These are phyloP conservation scores for Thraustotheca clavata DNA, from an alignment of 352 stramenopile species.

Conservation along the genomic window DNA sequence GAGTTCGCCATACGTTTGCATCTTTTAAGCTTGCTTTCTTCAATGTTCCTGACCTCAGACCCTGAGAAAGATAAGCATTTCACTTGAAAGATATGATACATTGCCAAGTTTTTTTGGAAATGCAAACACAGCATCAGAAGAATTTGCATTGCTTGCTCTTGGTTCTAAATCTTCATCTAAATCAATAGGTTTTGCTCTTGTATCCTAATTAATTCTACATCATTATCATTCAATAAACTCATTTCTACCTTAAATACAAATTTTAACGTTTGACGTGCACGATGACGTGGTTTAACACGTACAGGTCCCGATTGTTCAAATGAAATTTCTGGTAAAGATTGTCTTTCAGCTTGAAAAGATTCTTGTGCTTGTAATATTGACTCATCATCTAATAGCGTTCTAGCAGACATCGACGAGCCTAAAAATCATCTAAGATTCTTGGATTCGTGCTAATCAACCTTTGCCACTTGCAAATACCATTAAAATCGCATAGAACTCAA, in stretches of 20 bases:
- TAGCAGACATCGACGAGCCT: slow-evolving; percentile 46
- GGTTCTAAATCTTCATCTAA: slow-evolving; percentile 41
- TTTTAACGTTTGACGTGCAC: slow-evolving; percentile 52
- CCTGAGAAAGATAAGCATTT: slow-evolving; percentile 25
- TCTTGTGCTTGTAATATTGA: slow-evolving; percentile 67
- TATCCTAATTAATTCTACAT: slow-evolving; percentile 35
- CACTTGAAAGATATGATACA: slow-evolving; percentile 26
- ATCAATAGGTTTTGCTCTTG: slow-evolving; percentile 58
- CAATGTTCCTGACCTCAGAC: slow-evolving; percentile 65
- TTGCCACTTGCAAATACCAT: slow-evolving; percentile 65
- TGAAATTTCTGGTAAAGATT: slow-evolving; percentile 32
- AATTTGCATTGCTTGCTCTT: neutral
- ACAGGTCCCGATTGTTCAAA: slow-evolving; percentile 42
- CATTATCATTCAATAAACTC: neutral
- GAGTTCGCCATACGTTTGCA: slow-evolving; percentile 67
- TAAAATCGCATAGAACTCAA: slow-evolving; percentile 70
- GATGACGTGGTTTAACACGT: slow-evolving; percentile 51
- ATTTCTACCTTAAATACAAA: slow-evolving; percentile 69
- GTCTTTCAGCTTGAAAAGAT: slow-evolving; percentile 35
- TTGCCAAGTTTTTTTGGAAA: slow-evolving; percentile 67
- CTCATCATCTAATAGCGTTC: slow-evolving; percentile 71
- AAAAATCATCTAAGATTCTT: neutral
- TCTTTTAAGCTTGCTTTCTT: slow-evolving; percentile 77
- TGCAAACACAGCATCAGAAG: slow-evolving; percentile 41
- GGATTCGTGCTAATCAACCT: slow-evolving; percentile 9